Conservation (phyloP, 1,284 basidiomycete species). For the Ceratobasidium sp. region DNA sequence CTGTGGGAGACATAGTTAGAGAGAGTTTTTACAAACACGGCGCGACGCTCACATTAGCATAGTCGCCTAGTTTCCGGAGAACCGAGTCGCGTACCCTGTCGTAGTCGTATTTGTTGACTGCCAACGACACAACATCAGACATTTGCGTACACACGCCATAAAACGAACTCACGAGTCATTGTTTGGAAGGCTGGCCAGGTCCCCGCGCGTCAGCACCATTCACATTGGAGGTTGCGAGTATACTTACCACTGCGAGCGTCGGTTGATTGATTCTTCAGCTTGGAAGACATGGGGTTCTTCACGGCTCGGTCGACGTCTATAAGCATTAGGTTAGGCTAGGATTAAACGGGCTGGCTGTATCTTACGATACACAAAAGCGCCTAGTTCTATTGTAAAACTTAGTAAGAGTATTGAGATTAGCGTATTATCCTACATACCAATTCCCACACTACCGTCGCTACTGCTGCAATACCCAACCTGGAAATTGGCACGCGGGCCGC, state of each 20-base stretch:
- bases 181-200: neutral
- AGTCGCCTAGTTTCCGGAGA: neutral
- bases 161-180: neutral
- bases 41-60: neutral
- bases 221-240: neutral
- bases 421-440: neutral
- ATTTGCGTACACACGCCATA: neutral
- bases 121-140: too few relatives aligned
- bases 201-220: neutral
- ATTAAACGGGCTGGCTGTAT: neutral
- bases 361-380: neutral
- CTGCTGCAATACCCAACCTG: neutral
- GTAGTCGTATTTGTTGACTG: neutral
- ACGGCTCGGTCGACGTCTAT: neutral
- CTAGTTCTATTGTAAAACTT: neutral
- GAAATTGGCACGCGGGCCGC: neutral
- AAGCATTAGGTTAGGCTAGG: neutral
- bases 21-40: neutral
- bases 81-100: neutral
- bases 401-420: neutral
- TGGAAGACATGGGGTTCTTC: constrained; percentile 1
- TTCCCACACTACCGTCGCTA: neutral
- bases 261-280: neutral
- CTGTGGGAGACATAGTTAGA: neutral
- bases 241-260: neutral